Base-by-base conservation (phyloP, 2,329 filamentous ascomycete genomes). In the Balansia obtecta region DNA sequence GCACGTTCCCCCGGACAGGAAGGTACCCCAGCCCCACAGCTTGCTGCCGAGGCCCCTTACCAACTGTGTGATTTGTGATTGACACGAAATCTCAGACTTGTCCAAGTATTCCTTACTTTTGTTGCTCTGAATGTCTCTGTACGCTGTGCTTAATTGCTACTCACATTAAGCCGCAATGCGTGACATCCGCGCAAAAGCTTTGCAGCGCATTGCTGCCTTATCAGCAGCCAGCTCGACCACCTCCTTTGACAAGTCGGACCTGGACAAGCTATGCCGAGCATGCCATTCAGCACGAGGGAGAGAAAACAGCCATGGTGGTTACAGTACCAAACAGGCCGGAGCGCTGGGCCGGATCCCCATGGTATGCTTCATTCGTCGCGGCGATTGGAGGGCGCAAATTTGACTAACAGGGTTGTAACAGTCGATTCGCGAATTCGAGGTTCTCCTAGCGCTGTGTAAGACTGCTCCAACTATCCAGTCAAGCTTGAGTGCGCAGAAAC, bases 341-440 rank as follows among this genome's bases (percentile, higher is more conserved):
- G 72, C 74, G 4, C 60, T 79, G 53, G 74, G 74, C 37, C 71
- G 73, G 37, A 70, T 77, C 49, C 80, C 80, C 12, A 84, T 84
- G 80, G 80, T 84, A 69, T 56, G 65, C 39, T 30, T 27, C 4
- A 5, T 0, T 37, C 13, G 12, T 41, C 20, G 8, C 13, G 30
- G 9, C 15, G 12, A n/a, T 30, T 38, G 4, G 15, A 16, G 12
- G 13, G 39, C 33, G 30, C 33, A 30, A 32, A 15, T 32, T 46
- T 46, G 32, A 18, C 41, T 63, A 56, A 63, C 51, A 46, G 33
- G 52, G 48, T 18, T 40, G 20, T 63, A 27, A 27, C 27, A 94
- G 88, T 87, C 83, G 49, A 81, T 90, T 49, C 83, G 87, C 60
- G 94, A 98, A 72, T 84, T 95, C 58, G 91, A 98, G 66, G 86